Evolutionary conservation across 305 asterid genomes (phyloP), one percentile per base, ranked within the genome.

Genomic region (Fraxinus baroniana): DNA sequence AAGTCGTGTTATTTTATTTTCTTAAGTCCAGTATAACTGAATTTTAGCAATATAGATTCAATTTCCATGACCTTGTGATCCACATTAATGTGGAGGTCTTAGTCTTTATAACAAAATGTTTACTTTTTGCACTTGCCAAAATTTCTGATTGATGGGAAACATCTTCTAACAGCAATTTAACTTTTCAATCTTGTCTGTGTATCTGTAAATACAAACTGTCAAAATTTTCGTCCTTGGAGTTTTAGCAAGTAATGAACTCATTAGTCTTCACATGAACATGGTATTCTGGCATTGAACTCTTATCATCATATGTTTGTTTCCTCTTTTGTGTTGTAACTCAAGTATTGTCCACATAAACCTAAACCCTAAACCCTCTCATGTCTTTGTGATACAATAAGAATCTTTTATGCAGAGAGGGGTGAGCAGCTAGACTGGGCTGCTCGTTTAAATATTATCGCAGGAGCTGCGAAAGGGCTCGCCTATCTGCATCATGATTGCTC

Each of bases 401-500:
- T 78, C 62, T 81, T 78, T 36, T 77, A 64, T 85, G 78, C 91
- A 94, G 99, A 92, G 77, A 94, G 91, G 87, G 87, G 91, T 80
- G 98, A 95, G 89, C 96, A 89, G 82, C 89, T 95, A 80, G 98
- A 95, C 37, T 94, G 99, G 99, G 97, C 91, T 85, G 89, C 92
- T 82, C 95, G 99, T 73, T 84, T 95, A 72, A 92, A 92, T 85
- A 89, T 95, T 79, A 90, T 94, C 73, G 88, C 91, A 91, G 99
- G 99, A 89, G 95, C 99, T 81, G 97, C 98, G 49, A 93, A 93
- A 86, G 97, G 99, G 83, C 93, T 95, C 15, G 94, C 98, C 2
- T 95, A 95, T 89, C 88, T 95, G 85, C 99, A 95, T 90, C 99
- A 94, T 87, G 98, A 95, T 81, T 95, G 98, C 81, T 92, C 98